A percentile compares a stretch with the other conserved stretches of the same genome.
Conservation (phyloP, 202 grass and related monocot species). For the Digitaria exilis region DNA sequence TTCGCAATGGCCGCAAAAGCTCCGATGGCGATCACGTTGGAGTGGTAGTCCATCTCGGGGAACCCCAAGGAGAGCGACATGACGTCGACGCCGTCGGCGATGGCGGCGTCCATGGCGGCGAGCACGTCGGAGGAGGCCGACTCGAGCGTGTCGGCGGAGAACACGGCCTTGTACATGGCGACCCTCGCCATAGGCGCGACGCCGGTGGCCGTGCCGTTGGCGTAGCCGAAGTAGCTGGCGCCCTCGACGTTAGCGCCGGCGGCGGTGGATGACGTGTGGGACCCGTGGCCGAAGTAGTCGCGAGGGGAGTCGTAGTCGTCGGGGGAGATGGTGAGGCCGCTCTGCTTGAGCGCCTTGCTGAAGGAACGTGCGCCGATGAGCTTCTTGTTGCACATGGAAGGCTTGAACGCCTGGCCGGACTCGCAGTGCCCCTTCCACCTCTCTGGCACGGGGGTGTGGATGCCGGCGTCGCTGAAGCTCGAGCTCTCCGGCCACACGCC, state of each 20-base stretch:
- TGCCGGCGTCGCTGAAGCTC: conserved; percentile 64
- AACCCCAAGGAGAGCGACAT: conserved; percentile 70
- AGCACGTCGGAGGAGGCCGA: conserved; percentile 72
- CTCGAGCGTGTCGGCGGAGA: conserved; percentile 30
- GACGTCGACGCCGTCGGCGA: conserved; percentile 70
- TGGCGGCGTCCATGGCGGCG: conserved; percentile 68
- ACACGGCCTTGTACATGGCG: conserved; percentile 80
- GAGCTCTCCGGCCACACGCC: conserved; percentile 85
- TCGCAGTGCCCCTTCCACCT: conserved; percentile 80
- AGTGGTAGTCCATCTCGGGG: conserved; percentile 45
- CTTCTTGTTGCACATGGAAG: conserved; percentile 64
- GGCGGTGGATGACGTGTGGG: conserved; percentile 81
- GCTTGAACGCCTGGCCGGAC: conserved; percentile 42
- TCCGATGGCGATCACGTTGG: conserved; percentile 64
- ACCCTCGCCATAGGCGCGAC: conserved; percentile 62
- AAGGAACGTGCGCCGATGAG: conserved; percentile 70
- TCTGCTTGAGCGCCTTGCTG: conserved; percentile 48
- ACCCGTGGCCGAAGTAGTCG: conserved; percentile 70
- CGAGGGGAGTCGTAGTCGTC: conserved; percentile 65
- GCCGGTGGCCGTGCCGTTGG: conserved; percentile 60
- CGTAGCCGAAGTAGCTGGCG: conserved; percentile 59
- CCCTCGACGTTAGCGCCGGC: conserved; percentile 47
- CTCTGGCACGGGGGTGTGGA: conserved; percentile 42
- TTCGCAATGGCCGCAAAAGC: conserved; percentile 72
- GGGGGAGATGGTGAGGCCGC: conserved; percentile 7